phyloP scores from a whole-genome alignment of 768 basidiomycete genomes.

The Xerocomellus dryophilus region DNA sequence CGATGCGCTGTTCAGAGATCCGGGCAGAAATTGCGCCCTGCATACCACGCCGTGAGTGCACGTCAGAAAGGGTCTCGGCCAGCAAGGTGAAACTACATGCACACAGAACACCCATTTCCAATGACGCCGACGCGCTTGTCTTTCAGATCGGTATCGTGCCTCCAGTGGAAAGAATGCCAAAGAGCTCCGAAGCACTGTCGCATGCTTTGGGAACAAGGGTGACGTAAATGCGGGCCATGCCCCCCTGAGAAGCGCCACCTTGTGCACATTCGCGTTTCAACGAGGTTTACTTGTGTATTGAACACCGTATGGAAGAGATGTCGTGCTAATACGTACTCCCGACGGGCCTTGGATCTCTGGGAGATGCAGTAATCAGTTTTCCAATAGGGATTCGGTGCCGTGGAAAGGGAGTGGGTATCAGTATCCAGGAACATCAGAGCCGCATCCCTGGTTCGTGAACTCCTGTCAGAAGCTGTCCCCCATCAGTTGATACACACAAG shows the following conservation, averaged over 20 bases:
- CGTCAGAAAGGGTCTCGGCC: constrained; percentile 1
- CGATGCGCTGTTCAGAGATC: constrained; percentile 48
- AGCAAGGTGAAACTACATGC: constrained; percentile 25
- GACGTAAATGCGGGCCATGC: constrained; percentile 8
- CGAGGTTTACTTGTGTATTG: constrained; percentile 30
- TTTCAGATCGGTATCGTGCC: constrained; percentile 48
- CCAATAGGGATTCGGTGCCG: neutral
- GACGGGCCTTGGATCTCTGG: constrained; percentile 19
- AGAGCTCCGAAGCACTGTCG: no score
- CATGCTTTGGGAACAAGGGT: neutral
- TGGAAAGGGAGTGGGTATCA: neutral
- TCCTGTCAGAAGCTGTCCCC: neutral
- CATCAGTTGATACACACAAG: neutral
- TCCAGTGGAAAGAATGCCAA: constrained; percentile 59
- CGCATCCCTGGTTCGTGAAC: neutral
- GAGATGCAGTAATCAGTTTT: constrained; percentile 1
- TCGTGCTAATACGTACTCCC: constrained; percentile 45
- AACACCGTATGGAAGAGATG: constrained; percentile 39
- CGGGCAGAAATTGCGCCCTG: constrained; percentile 61
- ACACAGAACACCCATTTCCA: constrained; percentile 64
- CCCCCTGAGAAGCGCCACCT: constrained; percentile 37
- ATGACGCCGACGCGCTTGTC: constrained; percentile 58
- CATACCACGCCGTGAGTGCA: constrained; percentile 7
- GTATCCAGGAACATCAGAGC: neutral
- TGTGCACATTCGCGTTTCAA: constrained; percentile 42